Evolutionary conservation across 306 rosid species (phyloP), one percentile per base, ranked within the genome.

Genomic region (Rosa rugosa): DNA sequence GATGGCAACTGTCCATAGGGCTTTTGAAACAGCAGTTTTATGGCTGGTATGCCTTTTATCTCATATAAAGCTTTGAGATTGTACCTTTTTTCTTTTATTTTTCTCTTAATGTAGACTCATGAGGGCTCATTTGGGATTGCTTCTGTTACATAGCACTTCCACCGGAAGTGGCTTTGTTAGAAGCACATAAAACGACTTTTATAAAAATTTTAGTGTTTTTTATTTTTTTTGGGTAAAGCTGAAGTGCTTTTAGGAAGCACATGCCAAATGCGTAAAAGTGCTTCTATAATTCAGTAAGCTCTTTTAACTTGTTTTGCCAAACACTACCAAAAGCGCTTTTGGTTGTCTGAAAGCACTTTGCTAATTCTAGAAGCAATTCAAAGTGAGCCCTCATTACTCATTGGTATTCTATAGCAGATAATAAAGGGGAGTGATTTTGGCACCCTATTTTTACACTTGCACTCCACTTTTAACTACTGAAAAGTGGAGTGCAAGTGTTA

Each of bases 1-100:
- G 83, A 87, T 91, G 74, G 98, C 98, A 74, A 92, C 90, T 82
- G 99, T 95, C 47, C 94, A 93, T 84, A 86, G 91, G 76, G 94
- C 98, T 64, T 95, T 91, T 81, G 99, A 95, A 82, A 86, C 99
- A 69, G 97, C 93, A 81, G 85, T 92, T 63, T 80, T 75, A 51
- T 95, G 98, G 98, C 90, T 95, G 98, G 99, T 95, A 91, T 72
- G 92, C 74, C 54, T 85, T 51, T 65, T 54, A 84, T 85, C 68
- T 41, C 11, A 57, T 18, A 54, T 46, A 41, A 71, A 72, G 31
- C 66, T 80, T 80, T 70, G 83, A 85, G 65, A 53, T 72, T 80
- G 18, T 49, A 31, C 45, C 16, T 31, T 80, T 69, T 42, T 36
- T 81, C 4, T 18, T 4, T 38, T 14, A 47, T 25, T 22, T 57